A percentile compares a stretch with the other conserved stretches of the same genome.
These are phyloP conservation scores for Leccinum boreale DNA, from an alignment of 768 basidiomycete genomes.

Conservation along the genomic window DNA sequence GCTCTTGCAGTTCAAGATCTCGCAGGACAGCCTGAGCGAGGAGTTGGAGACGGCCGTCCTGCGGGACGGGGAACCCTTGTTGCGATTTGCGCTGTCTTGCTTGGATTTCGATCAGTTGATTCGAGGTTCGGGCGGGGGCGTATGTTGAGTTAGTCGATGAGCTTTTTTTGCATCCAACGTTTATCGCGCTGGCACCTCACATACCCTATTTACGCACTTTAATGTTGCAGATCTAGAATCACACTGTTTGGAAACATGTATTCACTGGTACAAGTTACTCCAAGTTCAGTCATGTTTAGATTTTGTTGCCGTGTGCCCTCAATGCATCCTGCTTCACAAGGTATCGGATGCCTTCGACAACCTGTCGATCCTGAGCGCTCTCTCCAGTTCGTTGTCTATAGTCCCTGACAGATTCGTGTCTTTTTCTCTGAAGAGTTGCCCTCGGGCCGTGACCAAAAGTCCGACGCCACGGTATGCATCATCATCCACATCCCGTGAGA, in stretches of 20 bases:
- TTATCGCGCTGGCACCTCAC: not conserved
- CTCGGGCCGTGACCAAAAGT: slow-evolving; percentile 82
- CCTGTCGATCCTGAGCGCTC: slow-evolving; percentile 67
- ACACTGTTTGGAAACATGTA: not conserved
- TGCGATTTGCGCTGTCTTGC: slow-evolving; percentile 18
- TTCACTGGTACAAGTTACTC: slow-evolving; percentile 6
- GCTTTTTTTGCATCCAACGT: slow-evolving; percentile 3
- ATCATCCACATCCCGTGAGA: slow-evolving; percentile 44
- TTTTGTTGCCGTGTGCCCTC: slow-evolving; percentile 57
- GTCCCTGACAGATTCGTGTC: slow-evolving; percentile 69
- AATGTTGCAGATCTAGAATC: not conserved
- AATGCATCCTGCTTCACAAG: slow-evolving; percentile 30
- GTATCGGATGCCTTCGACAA: slow-evolving; percentile 57
- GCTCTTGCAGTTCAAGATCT: slow-evolving; percentile 8
- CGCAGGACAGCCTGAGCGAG: slow-evolving; percentile 7
- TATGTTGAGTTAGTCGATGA: not conserved
- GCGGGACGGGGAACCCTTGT: slow-evolving; percentile 20
- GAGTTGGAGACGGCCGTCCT: slow-evolving; percentile 21
- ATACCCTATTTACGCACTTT: not conserved
- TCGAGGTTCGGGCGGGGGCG: slow-evolving; percentile 1
- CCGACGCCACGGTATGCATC: slow-evolving; percentile 77
- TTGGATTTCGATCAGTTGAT: slow-evolving; percentile 20
- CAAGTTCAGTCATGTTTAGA: slow-evolving; percentile 34
- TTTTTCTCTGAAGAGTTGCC: slow-evolving; percentile 79
- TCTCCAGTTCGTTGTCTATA: slow-evolving; percentile 65